A percentile compares a stretch with the other conserved stretches of the same genome.
These are phyloP conservation scores for Trichocladium uniseriatum DNA, from an alignment of 495 filamentous ascomycete genomes.

Conservation along the genomic window DNA sequence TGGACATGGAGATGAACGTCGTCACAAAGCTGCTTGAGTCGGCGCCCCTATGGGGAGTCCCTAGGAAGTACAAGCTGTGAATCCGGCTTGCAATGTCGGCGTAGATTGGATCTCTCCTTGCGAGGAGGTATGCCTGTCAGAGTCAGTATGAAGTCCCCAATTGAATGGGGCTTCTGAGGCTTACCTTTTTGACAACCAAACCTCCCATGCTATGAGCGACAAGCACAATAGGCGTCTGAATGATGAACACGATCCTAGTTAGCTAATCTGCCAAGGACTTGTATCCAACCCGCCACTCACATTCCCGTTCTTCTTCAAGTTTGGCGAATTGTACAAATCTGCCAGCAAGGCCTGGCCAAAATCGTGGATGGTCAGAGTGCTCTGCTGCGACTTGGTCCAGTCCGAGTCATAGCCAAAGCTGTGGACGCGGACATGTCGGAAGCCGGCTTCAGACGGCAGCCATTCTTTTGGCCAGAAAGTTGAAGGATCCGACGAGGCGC, in stretches of 20 bases:
- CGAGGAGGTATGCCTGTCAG: conserved; percentile 22
- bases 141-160: neutral
- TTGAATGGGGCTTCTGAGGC: neutral
- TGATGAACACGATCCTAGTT: neutral
- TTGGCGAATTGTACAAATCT: conserved; percentile 14
- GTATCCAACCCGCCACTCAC: conserved; percentile 2
- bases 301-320: conserved; percentile 14
- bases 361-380: conserved; percentile 19
- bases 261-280: neutral
- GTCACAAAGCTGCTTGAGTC: conserved; percentile 7
- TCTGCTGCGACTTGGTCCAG: conserved; percentile 12
- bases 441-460: conserved; percentile 22
- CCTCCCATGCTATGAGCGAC: conserved; percentile 29
- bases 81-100: conserved; percentile 16
- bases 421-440: conserved; percentile 22
- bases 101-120: conserved; percentile 15
- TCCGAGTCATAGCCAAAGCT: conserved; percentile 27
- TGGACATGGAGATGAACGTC: conserved; percentile 3
- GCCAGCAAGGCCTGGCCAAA: conserved; percentile 21
- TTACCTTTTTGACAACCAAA: conserved; percentile 24
- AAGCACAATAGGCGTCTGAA: conserved; percentile 22
- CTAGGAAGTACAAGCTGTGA: conserved; percentile 22
- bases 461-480: conserved; percentile 28
- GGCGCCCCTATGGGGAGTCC: conserved; percentile 22
- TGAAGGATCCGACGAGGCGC: conserved; percentile 4